Base-by-base conservation (phyloP, 2,329 filamentous ascomycete species). In the Cytospora paraplurivora region DNA sequence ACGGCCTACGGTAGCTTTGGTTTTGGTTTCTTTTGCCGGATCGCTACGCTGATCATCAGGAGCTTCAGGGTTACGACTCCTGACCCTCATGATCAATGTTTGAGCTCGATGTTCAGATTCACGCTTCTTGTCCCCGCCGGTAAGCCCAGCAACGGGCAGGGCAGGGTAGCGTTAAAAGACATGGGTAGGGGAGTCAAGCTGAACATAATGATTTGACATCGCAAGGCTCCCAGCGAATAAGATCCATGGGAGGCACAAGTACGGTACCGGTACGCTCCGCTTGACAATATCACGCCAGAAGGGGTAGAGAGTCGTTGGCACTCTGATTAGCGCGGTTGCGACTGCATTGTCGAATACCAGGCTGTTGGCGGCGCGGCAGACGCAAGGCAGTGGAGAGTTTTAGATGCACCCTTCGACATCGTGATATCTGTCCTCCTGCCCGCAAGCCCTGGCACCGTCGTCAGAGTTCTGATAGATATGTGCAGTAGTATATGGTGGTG, bases 271-370 rank as follows among this genome's bases (percentile, higher is more conserved):
- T 27, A 27, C 27, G 27, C 27, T 27, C 27, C 27, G 27, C 27
- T 55, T 54, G 27, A 19, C 38, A 55, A 51, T 38, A 37, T 44
- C 21, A 27, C 58, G 37, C 51, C 47, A 55, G 38, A 49, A 60
- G 27, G 5, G 51, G 50, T n/a, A 55, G 38, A 44, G 8, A 54
- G 50, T 52, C 51, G 58, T 51, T 54, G 51, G n/a, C 51, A 49
- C 38, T 32, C n/a, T 27, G 12, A n/a, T 21, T 60, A 49, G 51
- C 59, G 59, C 32, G 27, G 37, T 32, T 49, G 51, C 51, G 41
- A 19, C n/a, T 47, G 44, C 44, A 47, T 47, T 11, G 44, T 47
- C n/a, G n/a, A 47, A 21, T 7, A 19, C 21, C 44, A 6, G n/a
- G 44, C n/a, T 47, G 44, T 19, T 19, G n/a, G 21, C n/a, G 44